Conservation (phyloP, 768 basidiomycete species). For the Tricholoma bakamatsutake region DNA sequence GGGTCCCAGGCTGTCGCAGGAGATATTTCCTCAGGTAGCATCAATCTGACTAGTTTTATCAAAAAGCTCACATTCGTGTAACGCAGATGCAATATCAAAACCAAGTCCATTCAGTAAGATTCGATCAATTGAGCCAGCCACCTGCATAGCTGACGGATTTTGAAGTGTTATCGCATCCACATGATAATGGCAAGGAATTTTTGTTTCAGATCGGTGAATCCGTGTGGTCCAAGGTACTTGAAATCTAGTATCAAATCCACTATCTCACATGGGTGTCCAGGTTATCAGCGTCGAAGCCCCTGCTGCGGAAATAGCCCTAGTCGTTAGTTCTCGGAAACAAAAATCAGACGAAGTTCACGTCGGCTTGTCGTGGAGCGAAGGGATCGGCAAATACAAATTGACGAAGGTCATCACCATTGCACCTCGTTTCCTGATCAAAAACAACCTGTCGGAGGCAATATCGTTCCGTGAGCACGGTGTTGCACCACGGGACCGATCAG, state of each 20-base stretch:
- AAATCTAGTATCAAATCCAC: background rate
- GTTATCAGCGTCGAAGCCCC: conserved; percentile 89
- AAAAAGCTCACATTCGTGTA: conserved; percentile 1
- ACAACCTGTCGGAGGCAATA: conserved; percentile 62
- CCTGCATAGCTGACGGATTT: background rate
- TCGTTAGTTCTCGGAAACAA: conserved; percentile 57
- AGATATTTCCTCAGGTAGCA: conserved; percentile 56
- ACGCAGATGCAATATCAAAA: conserved; percentile 39
- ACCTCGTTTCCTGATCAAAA: conserved; percentile 88
- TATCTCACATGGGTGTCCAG: conserved; percentile 27
- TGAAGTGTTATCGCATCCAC: conserved; percentile 81
- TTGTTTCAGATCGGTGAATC: conserved; percentile 78
- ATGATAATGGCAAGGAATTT: conserved; percentile 78
- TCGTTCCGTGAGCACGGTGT: conserved; percentile 84
- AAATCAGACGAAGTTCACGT: conserved; percentile 67
- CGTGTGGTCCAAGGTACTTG: conserved; percentile 77
- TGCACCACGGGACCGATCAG: conserved; percentile 52
- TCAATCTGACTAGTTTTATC: background rate
- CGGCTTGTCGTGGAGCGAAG: conserved; percentile 90
- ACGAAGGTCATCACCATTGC: conserved; percentile 89
- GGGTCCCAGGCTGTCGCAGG: conserved; percentile 82
- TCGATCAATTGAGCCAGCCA: conserved; percentile 7
- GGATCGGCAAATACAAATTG: conserved; percentile 94
- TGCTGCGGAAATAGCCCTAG: conserved; percentile 80
- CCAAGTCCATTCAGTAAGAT: conserved; percentile 78